Evolutionary conservation across 352 stramenopile genomes (phyloP).

Genomic region (Elongisporangium anandrum): DNA sequence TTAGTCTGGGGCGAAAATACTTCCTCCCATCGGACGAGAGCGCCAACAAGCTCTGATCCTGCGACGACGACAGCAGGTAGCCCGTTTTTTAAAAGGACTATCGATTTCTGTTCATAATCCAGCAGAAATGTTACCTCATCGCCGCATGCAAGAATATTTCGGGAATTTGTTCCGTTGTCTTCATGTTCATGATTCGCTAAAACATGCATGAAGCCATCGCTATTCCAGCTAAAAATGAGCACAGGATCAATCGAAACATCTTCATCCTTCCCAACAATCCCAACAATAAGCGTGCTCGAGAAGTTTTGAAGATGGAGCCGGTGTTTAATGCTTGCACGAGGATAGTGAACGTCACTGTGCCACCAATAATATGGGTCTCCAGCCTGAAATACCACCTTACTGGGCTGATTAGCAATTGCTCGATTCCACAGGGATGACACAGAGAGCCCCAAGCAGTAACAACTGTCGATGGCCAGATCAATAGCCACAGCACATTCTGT

Average conservation of each 20-base stretch:
- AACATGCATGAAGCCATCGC: background rate
- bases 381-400: background rate
- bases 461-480: constrained; percentile 52
- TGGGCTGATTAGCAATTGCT: background rate
- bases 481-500: constrained; percentile 53
- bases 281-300: background rate
- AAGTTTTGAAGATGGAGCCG: background rate
- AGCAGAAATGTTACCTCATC: background rate
- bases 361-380: background rate
- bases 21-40: constrained; percentile 19
- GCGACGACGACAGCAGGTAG: constrained; percentile 18
- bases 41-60: constrained; percentile 8
- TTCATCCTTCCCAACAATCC: background rate
- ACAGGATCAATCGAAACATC: background rate
- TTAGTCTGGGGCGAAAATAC: background rate
- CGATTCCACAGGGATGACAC: background rate
- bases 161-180: background rate
- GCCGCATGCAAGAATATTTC: background rate
- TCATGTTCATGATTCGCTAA: background rate
- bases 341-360: background rate
- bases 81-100: background rate
- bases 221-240: background rate
- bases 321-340: background rate
- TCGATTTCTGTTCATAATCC: background rate
- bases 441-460: constrained; percentile 2